These are phyloP conservation scores for Diaporthe aspalathi DNA, from an alignment of 2,329 filamentous ascomycete species.

Conservation along the genomic window DNA sequence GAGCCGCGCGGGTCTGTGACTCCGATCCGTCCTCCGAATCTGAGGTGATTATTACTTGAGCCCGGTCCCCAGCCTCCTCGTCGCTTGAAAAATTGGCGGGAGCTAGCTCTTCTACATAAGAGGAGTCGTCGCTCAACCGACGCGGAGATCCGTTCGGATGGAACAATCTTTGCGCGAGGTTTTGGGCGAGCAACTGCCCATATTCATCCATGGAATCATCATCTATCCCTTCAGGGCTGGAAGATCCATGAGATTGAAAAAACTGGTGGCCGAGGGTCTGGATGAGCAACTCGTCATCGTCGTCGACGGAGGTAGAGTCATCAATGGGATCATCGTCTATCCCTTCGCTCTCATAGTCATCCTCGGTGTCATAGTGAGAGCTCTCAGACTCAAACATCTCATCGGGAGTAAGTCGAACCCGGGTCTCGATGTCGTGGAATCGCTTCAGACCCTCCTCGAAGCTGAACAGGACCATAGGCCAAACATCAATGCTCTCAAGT, in stretches of 20 bases:
- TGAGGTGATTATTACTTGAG: background rate
- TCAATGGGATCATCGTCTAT: slow-evolving; percentile 52
- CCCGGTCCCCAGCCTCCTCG: background rate
- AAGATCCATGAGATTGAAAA: background rate
- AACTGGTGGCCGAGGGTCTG: slow-evolving; percentile 39
- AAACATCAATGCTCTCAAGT: slow-evolving; percentile 40
- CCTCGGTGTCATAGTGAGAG: slow-evolving; percentile 42
- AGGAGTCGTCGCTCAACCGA: background rate
- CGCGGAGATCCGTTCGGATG: background rate
- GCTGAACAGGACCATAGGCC: slow-evolving; percentile 50
- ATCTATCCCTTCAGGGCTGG: background rate
- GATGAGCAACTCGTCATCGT: slow-evolving; percentile 42
- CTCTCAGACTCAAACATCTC: slow-evolving; percentile 38
- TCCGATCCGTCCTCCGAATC: background rate
- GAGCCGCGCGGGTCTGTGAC: background rate
- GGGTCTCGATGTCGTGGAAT: slow-evolving; percentile 37
- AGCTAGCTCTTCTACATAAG: background rate
- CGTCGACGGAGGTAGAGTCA: slow-evolving; percentile 42
- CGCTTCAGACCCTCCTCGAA: slow-evolving; percentile 30
- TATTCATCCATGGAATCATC: background rate
- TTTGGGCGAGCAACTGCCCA: background rate
- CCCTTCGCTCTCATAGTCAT: slow-evolving; percentile 54
- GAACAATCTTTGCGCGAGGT: background rate
- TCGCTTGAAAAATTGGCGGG: slow-evolving; percentile 29
- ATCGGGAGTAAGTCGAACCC: slow-evolving; percentile 8